These are phyloP conservation scores for Cymbopogon flexuosus DNA, from an alignment of 202 grass and related monocot genomes.

Conservation along the genomic window DNA sequence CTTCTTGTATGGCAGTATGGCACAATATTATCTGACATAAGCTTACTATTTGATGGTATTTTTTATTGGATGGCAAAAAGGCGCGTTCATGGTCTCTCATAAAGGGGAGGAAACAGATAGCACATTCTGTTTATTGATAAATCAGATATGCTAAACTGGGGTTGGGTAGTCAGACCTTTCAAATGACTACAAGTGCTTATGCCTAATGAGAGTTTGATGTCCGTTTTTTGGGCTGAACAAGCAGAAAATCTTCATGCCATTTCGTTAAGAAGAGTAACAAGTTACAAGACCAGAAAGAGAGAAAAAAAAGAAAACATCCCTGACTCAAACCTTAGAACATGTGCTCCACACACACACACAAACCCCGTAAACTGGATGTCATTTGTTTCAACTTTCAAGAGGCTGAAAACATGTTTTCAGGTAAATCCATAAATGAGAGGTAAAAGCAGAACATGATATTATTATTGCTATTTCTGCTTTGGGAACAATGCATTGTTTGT, in stretches of 20 bases:
- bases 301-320: not conserved
- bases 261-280: too few relatives aligned
- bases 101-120: not conserved
- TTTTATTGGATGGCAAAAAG: not conserved
- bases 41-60: not conserved
- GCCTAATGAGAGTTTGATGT: not conserved
- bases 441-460: not conserved
- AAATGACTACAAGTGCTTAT: not conserved
- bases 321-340: not conserved
- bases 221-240: not conserved
- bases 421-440: not conserved
- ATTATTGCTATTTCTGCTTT: constrained; percentile 13
- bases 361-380: not conserved
- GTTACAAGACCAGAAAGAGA: constrained; percentile 4
- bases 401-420: not conserved
- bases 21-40: not conserved
- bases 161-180: not conserved
- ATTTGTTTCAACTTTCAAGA: constrained; percentile 22
- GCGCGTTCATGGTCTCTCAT: not conserved
- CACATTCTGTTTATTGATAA: not conserved
- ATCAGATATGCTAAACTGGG: not conserved
- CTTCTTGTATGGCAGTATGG: not conserved
- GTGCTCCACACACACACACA: too few relatives aligned
- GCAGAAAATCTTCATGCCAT: not conserved
- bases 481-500: not conserved